These are phyloP conservation scores for Hypoxylon sp. DNA, from an alignment of 2,329 filamentous ascomycete genomes.

Conservation along the genomic window DNA sequence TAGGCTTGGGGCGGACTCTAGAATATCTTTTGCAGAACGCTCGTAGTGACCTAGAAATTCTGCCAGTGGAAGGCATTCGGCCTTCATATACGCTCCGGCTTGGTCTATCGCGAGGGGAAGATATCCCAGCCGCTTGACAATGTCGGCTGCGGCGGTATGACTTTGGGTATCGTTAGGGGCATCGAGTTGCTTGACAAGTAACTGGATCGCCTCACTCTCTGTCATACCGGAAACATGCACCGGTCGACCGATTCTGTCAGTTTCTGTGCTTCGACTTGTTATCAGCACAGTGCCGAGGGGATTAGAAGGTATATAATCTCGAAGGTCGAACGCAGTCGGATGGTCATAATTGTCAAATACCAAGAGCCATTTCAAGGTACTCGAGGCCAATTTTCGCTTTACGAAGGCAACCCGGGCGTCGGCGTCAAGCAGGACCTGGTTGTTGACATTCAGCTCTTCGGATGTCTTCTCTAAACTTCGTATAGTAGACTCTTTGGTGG, in stretches of 20 bases:
- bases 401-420: constrained; percentile 13
- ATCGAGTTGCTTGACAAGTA: constrained; percentile 12
- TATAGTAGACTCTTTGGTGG: constrained; percentile 5
- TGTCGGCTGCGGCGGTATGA: not conserved
- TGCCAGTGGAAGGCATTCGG: constrained; percentile 1
- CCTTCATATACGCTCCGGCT: constrained; percentile 19
- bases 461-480: constrained; percentile 8
- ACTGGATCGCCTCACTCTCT: constrained; percentile 1
- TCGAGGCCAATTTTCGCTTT: constrained; percentile 3
- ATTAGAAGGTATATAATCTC: constrained; percentile 15
- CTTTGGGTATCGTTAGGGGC: not conserved
- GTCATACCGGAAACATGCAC: constrained; percentile 14
- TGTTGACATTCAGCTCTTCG: constrained; percentile 2
- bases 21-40: constrained; percentile 9
- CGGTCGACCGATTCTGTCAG: constrained; percentile 6
- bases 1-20: constrained; percentile 11
- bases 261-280: constrained; percentile 12
- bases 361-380: constrained; percentile 8
- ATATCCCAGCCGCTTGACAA: constrained; percentile 10
- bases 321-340: constrained; percentile 11
- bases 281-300: constrained; percentile 10
- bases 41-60: constrained; percentile 14
- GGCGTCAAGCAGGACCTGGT: not conserved
- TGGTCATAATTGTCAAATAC: constrained; percentile 25
- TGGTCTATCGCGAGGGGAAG: constrained; percentile 21